Evolutionary conservation across 208 protist species (phyloP).

Genomic region (Leishmania guyanensis): DNA sequence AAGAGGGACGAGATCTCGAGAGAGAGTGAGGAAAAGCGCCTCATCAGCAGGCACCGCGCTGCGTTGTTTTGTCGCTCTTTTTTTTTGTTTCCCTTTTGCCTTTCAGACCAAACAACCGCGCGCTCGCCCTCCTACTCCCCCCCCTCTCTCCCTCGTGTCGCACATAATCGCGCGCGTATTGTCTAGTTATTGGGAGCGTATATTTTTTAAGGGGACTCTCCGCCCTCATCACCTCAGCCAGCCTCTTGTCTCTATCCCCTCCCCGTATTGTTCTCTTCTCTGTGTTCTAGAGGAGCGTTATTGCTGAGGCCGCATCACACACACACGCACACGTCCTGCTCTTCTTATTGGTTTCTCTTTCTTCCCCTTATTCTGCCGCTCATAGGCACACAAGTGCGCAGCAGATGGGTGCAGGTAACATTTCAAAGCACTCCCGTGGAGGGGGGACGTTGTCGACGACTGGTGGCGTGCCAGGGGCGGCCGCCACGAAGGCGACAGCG

Average conservation of each 20-base stretch:
- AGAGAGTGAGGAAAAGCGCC: background rate
- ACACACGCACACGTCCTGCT: background rate
- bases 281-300: background rate
- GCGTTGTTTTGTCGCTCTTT: background rate
- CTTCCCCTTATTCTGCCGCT: background rate
- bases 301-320: no score
- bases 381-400: background rate
- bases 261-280: background rate
- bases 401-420: constrained; percentile 51
- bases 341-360: background rate
- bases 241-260: background rate
- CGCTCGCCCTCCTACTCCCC: background rate
- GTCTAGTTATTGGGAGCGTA: background rate
- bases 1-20: background rate
- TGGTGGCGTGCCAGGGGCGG: background rate
- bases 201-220: background rate
- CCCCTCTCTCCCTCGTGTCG: background rate
- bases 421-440: constrained; percentile 13
- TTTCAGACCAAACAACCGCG: background rate
- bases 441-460: background rate
- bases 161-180: background rate
- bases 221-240: background rate
- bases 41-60: background rate
- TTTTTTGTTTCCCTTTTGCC: background rate
- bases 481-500: background rate